Base-by-base conservation (phyloP, 2,329 filamentous ascomycete species). In the Orbilia blumenaviensis region DNA sequence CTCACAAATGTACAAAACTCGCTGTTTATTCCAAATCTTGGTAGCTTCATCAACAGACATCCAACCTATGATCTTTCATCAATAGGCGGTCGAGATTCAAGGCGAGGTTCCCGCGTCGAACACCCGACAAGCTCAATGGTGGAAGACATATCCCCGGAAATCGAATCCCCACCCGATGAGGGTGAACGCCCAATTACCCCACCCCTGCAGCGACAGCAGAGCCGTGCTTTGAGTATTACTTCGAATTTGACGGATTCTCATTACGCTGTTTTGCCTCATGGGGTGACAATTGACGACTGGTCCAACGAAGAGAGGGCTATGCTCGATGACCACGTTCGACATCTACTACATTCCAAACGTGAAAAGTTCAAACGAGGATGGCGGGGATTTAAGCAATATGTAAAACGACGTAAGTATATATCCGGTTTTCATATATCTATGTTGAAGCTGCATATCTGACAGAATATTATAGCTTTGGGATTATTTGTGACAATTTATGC, bases 1-100 rank as follows among this genome's bases (percentile, higher is more conserved):
- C 87, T 96, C 8, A 96, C 92, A 46, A 96, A 96, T 80, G 90
- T 96, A 18, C 92, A 96, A 80, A 96, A 96, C 81, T 95, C 92
- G 0, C 88, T 96, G 8, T 96, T 96, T 82, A 85, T 96, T 1
- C 93, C 93, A 0, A 90, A 93, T 78, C 85, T 96, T n/a, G 92
- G 92, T 42, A 85, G 86, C 72, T 89, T 89, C 79, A 79, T 96
- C 58, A 95, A 96, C 80, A 88, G 93, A 56, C 86, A 90, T 75
- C 92, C 92, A 0, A 93, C 92, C 0, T 96, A 95, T 81, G 88
- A 88, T 44, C 85, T 95, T 6, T 89, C 89, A 4, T 86, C 27
- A 44, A 36, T 50, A 72, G 78, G n/a, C 48, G 77, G 18, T 78
- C 80, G 36, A 66, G 75, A 69, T 34, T 81, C 54, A 76, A 79